Conservation (phyloP, 345 rosid species). For the Lepidium africanum region DNA sequence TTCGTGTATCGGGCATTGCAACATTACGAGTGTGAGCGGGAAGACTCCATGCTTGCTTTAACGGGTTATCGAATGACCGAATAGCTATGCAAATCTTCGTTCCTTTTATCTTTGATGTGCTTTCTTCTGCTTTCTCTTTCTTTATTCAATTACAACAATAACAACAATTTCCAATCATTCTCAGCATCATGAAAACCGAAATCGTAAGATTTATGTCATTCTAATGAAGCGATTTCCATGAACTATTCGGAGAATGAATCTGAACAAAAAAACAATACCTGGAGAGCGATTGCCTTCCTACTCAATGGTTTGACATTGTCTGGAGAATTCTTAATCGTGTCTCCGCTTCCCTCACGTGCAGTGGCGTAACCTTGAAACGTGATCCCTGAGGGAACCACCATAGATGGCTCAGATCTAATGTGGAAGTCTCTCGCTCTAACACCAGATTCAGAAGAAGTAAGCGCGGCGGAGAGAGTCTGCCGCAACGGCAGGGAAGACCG, state of each 20-base stretch:
- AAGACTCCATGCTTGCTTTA: constrained; percentile 24
- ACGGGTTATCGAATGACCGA: constrained; percentile 16
- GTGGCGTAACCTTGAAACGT: constrained; percentile 38
- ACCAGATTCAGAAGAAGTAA: neutral
- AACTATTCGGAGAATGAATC: neutral
- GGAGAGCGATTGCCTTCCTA: constrained; percentile 47
- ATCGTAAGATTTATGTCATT: neutral
- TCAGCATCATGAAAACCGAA: neutral
- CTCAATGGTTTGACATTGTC: constrained; percentile 58
- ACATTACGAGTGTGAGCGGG: constrained; percentile 26
- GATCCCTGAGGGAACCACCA: constrained; percentile 28
- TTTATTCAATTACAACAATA: neutral
- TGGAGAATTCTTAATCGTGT: constrained; percentile 20
- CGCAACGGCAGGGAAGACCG: constrained; percentile 11
- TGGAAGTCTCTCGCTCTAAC: constrained; percentile 30
- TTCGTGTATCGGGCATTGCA: constrained; percentile 27
- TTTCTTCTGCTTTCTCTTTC: constrained; percentile 36
- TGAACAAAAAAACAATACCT: constrained; percentile 33
- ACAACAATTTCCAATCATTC: neutral
- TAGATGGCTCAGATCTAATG: constrained; percentile 40
- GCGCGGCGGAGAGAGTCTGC: neutral
- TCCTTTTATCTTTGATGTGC: constrained; percentile 28
- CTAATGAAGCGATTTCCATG: neutral
- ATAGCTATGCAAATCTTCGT: constrained; percentile 28
- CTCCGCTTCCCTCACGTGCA: neutral